Evolutionary conservation across 768 basidiomycete species (phyloP), one percentile per base, ranked within the genome.

Genomic region (Coprinopsis marcescibilis): DNA sequence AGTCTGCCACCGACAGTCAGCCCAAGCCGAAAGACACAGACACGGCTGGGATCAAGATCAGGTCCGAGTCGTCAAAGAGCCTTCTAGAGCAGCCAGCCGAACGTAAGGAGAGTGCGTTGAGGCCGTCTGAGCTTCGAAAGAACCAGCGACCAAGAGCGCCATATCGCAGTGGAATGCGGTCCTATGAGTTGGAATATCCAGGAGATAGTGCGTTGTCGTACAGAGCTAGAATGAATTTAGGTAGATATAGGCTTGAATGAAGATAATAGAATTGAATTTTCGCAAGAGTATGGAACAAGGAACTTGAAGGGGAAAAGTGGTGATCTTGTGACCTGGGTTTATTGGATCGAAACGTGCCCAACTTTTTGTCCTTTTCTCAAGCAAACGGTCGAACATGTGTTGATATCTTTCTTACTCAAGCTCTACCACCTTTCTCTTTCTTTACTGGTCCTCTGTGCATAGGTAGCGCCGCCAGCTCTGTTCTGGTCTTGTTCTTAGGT

Each of bases 331-430:
- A 49, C 48, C 35, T 24, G 29, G 17, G 17, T 21, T 10, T 38
- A n/a, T 49, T 48, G 46, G 39, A 6, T 11, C 38, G 24, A 49
- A 49, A 49, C 48, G 48, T 49, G 48, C 48, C 48, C 48, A 24
- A 40, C 38, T 40, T 40, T 40, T 20, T 23, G 20, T 24, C n/a
- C n/a, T 8, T 24, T 36, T 29, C 21, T 41, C 21, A 19, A 25
- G 17, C 27, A 25, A n/a, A n/a, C 13, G 36, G 23, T 11, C 36
- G 29, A 48, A 40, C 24, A 48, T 48, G 46, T 41, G 39, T 41
- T 41, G 46, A 4, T 40, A 17, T 38, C 24, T 26, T 39, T 39
- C 25, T 46, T 39, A 38, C 11, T 15, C 32, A 14, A 7, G 21
- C 15, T 40, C 26, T 5, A 27, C 41, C 41, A 43, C 19, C 25